Evolutionary conservation across 2,329 filamentous ascomycete genomes (phyloP).

Genomic region (Claviceps sp.): DNA sequence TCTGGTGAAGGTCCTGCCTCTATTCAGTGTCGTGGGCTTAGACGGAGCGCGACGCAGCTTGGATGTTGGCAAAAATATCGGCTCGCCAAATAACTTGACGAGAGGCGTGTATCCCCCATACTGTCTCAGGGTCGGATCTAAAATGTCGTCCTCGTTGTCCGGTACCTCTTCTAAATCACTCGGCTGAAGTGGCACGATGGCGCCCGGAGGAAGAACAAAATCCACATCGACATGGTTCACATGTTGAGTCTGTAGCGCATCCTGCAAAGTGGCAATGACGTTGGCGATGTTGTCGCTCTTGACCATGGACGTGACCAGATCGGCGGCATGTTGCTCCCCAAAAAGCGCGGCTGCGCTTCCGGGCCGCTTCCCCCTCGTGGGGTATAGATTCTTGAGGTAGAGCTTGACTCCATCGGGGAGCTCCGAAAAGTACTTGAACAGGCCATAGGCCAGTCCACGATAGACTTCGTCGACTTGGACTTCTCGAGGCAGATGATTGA

Average conservation of each 20-base stretch:
- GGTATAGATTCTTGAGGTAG: constrained; percentile 48
- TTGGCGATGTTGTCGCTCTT: constrained; percentile 65
- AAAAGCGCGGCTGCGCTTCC: constrained; percentile 60
- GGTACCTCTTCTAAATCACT: constrained; percentile 46
- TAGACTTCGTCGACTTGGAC: constrained; percentile 92
- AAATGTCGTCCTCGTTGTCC: constrained; percentile 51
- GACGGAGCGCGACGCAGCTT: constrained; percentile 76
- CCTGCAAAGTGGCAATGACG: constrained; percentile 58
- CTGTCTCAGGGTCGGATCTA: constrained; percentile 50
- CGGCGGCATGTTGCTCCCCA: constrained; percentile 82
- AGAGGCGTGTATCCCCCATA: constrained; percentile 70
- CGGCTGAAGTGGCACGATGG: constrained; percentile 52
- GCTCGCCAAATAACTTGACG: constrained; percentile 67
- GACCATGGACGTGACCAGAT: constrained; percentile 74
- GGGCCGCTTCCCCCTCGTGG: constrained; percentile 42
- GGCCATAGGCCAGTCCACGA: constrained; percentile 78
- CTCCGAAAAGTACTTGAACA: constrained; percentile 90
- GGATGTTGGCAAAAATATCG: constrained; percentile 76
- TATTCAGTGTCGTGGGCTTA: constrained; percentile 66
- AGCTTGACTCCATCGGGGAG: constrained; percentile 64
- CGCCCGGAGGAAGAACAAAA: constrained; percentile 66
- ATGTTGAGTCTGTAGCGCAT: constrained; percentile 67
- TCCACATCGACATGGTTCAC: constrained; percentile 80
- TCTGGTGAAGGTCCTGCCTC: constrained; percentile 62
- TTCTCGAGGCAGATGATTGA: constrained; percentile 79